A percentile compares a stretch with the other conserved stretches of the same genome.
phyloP scores from a whole-genome alignment of 2,329 filamentous ascomycete species.

The Fusarium praegraminearum region DNA sequence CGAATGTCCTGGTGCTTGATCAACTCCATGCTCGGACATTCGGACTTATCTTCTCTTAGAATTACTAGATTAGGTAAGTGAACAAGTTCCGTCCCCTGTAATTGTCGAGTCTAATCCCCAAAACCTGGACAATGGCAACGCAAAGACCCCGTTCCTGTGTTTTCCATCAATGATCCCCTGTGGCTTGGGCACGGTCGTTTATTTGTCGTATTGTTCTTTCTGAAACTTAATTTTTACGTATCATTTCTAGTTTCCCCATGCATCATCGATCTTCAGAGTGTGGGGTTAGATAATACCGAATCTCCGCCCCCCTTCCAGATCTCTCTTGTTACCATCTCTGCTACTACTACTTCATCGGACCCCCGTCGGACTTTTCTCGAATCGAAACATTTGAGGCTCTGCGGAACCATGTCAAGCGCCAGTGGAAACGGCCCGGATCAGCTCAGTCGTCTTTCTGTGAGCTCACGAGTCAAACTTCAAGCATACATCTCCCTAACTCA shows the following conservation, averaged over 20 bases:
- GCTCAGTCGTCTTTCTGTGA: constrained; percentile 45
- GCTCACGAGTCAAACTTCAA: neutral
- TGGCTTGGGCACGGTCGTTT: constrained; percentile 5
- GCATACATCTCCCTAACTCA: constrained; percentile 2
- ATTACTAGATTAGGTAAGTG: constrained; percentile 8
- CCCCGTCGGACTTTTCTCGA: constrained; percentile 18
- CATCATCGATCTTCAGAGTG: constrained; percentile 1
- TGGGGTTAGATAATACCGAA: constrained; percentile 29
- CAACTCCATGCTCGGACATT: neutral
- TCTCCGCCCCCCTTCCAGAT: constrained; percentile 21
- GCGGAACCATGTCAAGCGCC: constrained; percentile 25
- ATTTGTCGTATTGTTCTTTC: constrained; percentile 21
- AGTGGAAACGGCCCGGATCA: constrained; percentile 28
- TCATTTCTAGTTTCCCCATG: neutral
- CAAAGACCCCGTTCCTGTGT: constrained; percentile 7
- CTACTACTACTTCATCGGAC: neutral
- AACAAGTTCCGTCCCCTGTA: neutral
- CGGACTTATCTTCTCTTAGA: constrained; percentile 30
- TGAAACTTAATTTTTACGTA: constrained; percentile 11
- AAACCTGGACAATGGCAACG: constrained; percentile 16
- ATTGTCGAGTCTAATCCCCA: neutral
- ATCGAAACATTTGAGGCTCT: neutral
- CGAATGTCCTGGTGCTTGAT: constrained; percentile 22
- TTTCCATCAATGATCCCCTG: constrained; percentile 1
- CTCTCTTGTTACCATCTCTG: neutral